phyloP scores from a whole-genome alignment of 495 filamentous ascomycete genomes.

The Collariella sp. region DNA sequence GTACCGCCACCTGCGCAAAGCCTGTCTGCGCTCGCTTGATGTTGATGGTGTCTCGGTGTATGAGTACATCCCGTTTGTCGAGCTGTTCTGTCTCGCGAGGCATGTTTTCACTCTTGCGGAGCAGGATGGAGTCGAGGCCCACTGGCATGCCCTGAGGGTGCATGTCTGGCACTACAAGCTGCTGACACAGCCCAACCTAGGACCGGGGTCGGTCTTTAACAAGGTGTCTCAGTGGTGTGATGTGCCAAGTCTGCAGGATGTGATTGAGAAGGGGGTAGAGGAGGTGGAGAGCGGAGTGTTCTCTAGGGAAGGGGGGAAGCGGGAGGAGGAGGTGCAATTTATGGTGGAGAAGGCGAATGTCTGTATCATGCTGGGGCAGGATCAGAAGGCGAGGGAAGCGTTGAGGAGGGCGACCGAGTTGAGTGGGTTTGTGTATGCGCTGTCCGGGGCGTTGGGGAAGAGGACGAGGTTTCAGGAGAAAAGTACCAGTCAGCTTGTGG shows the following conservation, averaged over 20 bases:
- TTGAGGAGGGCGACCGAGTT: constrained; percentile 54
- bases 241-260: constrained; percentile 39
- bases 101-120: constrained; percentile 47
- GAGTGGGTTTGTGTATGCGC: constrained; percentile 66
- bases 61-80: constrained; percentile 68
- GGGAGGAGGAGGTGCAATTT: constrained; percentile 50
- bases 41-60: constrained; percentile 84
- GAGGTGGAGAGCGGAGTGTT: constrained; percentile 35
- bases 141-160: constrained; percentile 55
- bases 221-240: constrained; percentile 42
- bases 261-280: constrained; percentile 41
- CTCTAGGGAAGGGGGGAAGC: constrained; percentile 14
- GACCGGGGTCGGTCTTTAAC: constrained; percentile 40
- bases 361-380: constrained; percentile 76
- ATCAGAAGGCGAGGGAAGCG: constrained; percentile 63
- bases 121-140: constrained; percentile 13
- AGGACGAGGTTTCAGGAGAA: constrained; percentile 87
- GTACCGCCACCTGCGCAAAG: not conserved
- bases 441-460: constrained; percentile 84
- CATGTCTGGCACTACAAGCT: constrained; percentile 85
- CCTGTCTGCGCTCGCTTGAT: constrained; percentile 54
- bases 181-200: constrained; percentile 61
- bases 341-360: constrained; percentile 75
- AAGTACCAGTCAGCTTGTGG: constrained; percentile 83
- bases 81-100: constrained; percentile 72